Percentiles rank a stretch among this genome's conserved stretches.
Conservation (phyloP, 2,329 filamentous ascomycete species). For the Aspergillus aculeatus region DNA sequence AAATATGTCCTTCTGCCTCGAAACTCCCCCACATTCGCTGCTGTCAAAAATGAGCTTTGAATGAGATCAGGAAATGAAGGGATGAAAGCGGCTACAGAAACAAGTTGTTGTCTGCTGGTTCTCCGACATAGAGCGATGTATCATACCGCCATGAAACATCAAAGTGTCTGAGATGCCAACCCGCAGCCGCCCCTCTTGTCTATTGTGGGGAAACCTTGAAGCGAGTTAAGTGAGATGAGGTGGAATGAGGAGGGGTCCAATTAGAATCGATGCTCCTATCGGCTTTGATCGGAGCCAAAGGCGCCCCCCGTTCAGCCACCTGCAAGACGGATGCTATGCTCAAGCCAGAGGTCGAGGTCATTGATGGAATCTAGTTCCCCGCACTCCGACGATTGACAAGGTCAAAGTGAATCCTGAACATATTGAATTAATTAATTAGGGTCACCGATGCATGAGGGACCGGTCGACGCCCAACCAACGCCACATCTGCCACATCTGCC, state of each 20-base stretch:
- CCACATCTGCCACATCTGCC: constrained; percentile 19
- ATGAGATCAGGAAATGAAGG: neutral
- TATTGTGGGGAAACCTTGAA: neutral
- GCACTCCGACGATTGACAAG: constrained; percentile 22
- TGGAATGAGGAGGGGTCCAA: neutral
- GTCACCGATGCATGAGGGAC: constrained; percentile 8
- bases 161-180: neutral
- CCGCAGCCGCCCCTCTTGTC: neutral
- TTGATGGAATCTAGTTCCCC: constrained; percentile 23
- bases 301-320: neutral
- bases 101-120: neutral
- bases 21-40: neutral
- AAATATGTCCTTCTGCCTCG: neutral
- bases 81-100: constrained; percentile 2
- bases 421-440: constrained; percentile 18
- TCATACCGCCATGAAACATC: neutral
- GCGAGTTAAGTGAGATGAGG: neutral
- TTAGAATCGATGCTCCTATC: neutral
- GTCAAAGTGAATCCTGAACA: constrained; percentile 11
- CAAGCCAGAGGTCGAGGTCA: constrained; percentile 6
- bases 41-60: neutral
- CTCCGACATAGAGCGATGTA: neutral
- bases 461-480: constrained; percentile 16
- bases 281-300: neutral
- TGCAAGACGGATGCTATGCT: neutral